Evolutionary conservation across 352 stramenopile species (phyloP), one percentile per base, ranked within the genome.

Genomic region (Globisporangium parvum): DNA sequence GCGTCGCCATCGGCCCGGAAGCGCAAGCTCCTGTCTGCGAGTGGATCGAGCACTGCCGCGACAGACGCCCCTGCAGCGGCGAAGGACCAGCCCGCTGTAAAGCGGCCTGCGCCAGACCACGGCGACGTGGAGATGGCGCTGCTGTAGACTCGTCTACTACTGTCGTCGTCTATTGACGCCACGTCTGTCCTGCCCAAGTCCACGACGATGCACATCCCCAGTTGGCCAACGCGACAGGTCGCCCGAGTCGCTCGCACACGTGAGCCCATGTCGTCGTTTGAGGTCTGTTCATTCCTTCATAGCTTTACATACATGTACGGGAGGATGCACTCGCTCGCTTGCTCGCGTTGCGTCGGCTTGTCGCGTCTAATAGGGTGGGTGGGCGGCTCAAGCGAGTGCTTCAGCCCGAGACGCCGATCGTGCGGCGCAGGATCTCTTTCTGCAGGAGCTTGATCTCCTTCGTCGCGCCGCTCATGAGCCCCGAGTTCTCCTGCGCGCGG

Each of bases 401-500:
- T 57, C 48, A 60, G n/a, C 33, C 5, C 14, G 50, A 2, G 39
- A 53, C 42, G 33, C 42, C 33, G 21, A 23, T 66, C 40, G 42
- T 24, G 26, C 83, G 80, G 39, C 83, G 83, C 63, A 77, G 66
- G 35, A 93, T 74, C 63, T 93, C 83, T 46, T 77, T 70, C 47
- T 71, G 65, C 55, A 93, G 61, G 55, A 93, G 72, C 40, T 54
- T 45, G 70, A 91, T 85, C 60, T 93, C 83, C 68, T 91, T 80
- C 28, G 68, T 71, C 12, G 83, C 79, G 20, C 81, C 91, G 52
- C 77, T 91, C 73, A 98, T 89, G 47, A 97, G 65, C 4, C 80
- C 88, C 65, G 79, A 91, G 77, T 99, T 99, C 65, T 99, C 97
- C 63, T 98, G 87, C 5, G 96, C 96, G 50, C 97, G 88, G 24